Base-by-base conservation (phyloP, 169 alveolate species). In the Plasmodium vivax region DNA sequence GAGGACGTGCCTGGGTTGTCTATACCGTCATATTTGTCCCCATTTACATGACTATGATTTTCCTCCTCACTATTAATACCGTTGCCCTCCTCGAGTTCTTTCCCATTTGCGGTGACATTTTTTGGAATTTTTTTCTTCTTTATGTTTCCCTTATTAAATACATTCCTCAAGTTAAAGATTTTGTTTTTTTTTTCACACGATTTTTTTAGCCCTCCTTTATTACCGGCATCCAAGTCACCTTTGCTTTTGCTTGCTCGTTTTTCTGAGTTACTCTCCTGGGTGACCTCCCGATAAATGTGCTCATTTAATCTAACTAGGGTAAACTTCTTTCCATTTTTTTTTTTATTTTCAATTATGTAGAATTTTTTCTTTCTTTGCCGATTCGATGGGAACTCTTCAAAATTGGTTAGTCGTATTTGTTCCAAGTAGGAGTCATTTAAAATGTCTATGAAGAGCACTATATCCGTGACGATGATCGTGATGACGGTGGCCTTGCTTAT, bases 321-420 rank as follows among this genome's bases (percentile, higher is more conserved):
- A 27, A 32, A 32, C n/a, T 79, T 80, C n/a, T 90, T 80, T 80
- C 38, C 45, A 47, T 62, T 80, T 75, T 54, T 85, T 27, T 92
- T 92, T 54, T 82, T 92, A 92, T 82, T 82, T 92, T 92, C 95
- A 71, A 92, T 83, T 30, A 92, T 82, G 58, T 92, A 72, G 10
- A 77, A 71, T 83, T 51, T 92, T 27, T 92, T 92, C 32, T 51
- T 71, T 41, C 41, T 56, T 36, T 54, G 90, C 30, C 68, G 71
- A 51, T 73, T 85, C 51, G 51, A 47, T 32, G 41, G n/a, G 30
- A 74, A 62, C 3, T 41, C 73, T 32, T 62, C 74, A 7, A 81
- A 41, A 58, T 79, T 81, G 34, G 85, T 80, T 30, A 90, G 32
- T 12, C 56, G 85, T 10, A 82, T 51, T 43, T 92, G 95, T 83